Conservation (phyloP, 2,329 filamentous ascomycete species). For the Aspergillus oerlinghausenensis region DNA sequence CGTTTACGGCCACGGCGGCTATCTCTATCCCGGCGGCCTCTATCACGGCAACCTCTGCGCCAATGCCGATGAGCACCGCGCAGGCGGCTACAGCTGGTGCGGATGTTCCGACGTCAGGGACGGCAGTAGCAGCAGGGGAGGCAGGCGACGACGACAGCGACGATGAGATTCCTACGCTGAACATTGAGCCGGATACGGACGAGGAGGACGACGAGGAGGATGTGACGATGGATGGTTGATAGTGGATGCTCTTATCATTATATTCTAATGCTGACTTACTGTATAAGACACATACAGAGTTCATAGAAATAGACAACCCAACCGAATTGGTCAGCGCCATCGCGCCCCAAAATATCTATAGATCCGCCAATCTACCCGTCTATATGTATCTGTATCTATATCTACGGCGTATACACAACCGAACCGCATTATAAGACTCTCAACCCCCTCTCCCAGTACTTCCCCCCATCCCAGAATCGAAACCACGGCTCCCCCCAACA, state of each 20-base stretch:
- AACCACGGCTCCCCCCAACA: slow-evolving; percentile 58
- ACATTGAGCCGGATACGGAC: slow-evolving; percentile 45
- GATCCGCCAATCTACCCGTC: background rate
- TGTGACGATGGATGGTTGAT: slow-evolving; percentile 21
- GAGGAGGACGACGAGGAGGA: slow-evolving; percentile 40
- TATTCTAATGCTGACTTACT: background rate
- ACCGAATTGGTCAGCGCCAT: background rate
- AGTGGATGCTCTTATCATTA: background rate
- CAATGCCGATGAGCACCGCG: slow-evolving; percentile 5
- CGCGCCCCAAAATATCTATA: background rate
- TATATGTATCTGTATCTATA: background rate
- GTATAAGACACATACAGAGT: background rate
- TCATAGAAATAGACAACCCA: background rate
- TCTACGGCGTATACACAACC: background rate
- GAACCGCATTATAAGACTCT: slow-evolving; percentile 23
- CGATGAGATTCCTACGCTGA: slow-evolving; percentile 47
- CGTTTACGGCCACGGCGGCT: slow-evolving; percentile 14
- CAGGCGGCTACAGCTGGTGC: slow-evolving; percentile 2
- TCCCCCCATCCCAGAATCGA: slow-evolving; percentile 55
- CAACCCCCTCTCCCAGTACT: slow-evolving; percentile 61
- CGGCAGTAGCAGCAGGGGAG: slow-evolving; percentile 7
- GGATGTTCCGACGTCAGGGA: slow-evolving; percentile 5
- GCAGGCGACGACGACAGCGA: slow-evolving; percentile 40
- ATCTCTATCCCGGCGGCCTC: slow-evolving; percentile 8
- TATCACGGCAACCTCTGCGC: slow-evolving; percentile 3